Evolutionary conservation across 2,329 filamentous ascomycete species (phyloP).

Genomic region (Penicillium psychrosexuale): DNA sequence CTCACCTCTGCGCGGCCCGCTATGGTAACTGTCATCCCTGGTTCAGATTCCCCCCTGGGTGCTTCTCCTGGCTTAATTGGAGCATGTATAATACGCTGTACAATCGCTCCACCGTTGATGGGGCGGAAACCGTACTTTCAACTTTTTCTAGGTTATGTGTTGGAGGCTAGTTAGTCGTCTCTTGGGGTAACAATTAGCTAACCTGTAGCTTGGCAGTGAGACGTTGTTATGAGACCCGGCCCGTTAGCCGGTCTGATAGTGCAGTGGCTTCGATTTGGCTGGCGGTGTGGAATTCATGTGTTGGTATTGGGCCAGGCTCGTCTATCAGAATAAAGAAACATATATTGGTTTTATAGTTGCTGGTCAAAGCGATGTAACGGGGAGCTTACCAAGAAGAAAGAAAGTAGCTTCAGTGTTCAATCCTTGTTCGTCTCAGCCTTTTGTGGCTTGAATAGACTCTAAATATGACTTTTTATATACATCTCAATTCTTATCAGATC

Average conservation of each 20-base stretch:
- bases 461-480: not conserved
- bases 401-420: not conserved
- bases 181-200: not conserved
- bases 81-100: not conserved
- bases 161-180: not conserved
- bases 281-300: not conserved
- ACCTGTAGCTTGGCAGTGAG: not conserved
- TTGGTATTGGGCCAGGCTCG: too few relatives aligned
- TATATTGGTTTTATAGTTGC: not conserved
- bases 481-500: not conserved
- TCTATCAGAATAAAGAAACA: not conserved
- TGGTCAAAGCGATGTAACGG: not conserved
- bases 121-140: not conserved
- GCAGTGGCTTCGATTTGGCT: not conserved
- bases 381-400: too few relatives aligned
- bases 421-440: not conserved
- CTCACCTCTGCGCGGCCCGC: constrained; percentile 1
- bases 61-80: not conserved
- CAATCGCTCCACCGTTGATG: not conserved
- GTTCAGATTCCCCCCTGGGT: not conserved
- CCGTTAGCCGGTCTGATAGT: not conserved
- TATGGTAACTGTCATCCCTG: not conserved
- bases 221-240: not conserved
- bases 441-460: too few relatives aligned
- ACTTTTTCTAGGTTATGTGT: not conserved